These are phyloP conservation scores for Solidago caesia DNA, from an alignment of 129 eudicot genomes.

Conservation along the genomic window DNA sequence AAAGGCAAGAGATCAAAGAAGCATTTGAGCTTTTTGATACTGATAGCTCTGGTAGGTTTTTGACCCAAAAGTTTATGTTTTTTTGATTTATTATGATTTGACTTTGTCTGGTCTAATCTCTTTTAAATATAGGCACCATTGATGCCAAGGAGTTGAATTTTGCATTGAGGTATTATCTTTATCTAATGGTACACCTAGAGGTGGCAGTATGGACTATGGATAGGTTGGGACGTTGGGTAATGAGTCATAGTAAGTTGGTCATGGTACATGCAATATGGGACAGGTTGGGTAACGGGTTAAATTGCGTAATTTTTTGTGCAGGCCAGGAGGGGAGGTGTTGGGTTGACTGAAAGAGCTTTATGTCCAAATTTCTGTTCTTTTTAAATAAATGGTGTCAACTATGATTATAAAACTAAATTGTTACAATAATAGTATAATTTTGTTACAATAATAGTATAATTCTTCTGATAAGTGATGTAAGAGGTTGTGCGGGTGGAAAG, in stretches of 20 bases:
- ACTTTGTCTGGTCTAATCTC: conserved; percentile 16
- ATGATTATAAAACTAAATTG: not conserved
- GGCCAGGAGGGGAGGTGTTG: too few relatives aligned
- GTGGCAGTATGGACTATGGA: not conserved
- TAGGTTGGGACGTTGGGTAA: conserved; percentile 1
- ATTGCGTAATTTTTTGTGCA: too few relatives aligned
- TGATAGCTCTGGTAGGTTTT: conserved; percentile 76
- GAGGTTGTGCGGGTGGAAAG: not conserved
- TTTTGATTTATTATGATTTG: not conserved
- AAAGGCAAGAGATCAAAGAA: conserved; percentile 91
- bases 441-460: not conserved
- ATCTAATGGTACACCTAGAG: not conserved
- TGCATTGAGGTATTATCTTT: conserved; percentile 77
- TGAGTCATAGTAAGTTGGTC: not conserved
- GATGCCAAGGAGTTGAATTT: conserved; percentile 96
- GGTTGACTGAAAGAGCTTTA: too few relatives aligned
- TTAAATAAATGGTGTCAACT: not conserved
- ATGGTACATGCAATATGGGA: not conserved
- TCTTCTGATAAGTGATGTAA: not conserved
- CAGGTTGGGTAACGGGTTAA: not conserved
- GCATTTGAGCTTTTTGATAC: conserved; percentile 98
- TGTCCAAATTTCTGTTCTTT: not conserved
- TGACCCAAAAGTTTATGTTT: not conserved
- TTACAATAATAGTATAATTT: too few relatives aligned
- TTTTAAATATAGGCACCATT: conserved; percentile 66